Evolutionary conservation across 768 basidiomycete species (phyloP).

Genomic region (Dendrothele bispora): DNA sequence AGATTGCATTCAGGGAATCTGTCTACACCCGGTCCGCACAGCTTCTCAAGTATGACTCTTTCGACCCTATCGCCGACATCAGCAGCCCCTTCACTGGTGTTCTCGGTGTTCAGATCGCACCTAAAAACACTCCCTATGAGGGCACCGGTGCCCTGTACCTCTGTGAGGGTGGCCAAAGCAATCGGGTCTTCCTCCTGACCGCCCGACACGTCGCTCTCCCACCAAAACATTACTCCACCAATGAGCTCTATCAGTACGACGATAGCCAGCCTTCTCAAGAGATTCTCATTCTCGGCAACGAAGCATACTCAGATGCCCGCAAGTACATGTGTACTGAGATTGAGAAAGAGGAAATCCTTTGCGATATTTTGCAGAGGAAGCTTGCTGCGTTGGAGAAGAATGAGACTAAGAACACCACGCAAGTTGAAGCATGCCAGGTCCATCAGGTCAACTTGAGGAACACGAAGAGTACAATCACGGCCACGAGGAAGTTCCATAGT

Average conservation of each 20-base stretch:
- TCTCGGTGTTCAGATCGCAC: constrained; percentile 26
- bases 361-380: constrained; percentile 15
- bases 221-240: constrained; percentile 7
- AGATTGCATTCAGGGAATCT: constrained; percentile 34
- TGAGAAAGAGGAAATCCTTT: neutral
- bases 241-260: constrained; percentile 6
- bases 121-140: constrained; percentile 18
- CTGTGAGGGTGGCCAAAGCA: constrained; percentile 19
- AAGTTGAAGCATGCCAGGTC: constrained; percentile 20
- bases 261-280: constrained; percentile 15
- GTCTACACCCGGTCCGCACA: constrained; percentile 16
- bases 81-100: constrained; percentile 24
- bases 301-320: constrained; percentile 11
- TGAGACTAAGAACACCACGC: neutral
- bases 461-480: constrained; percentile 21
- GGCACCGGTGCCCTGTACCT: constrained; percentile 27
- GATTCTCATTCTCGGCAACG: constrained; percentile 17
- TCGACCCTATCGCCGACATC: constrained; percentile 18
- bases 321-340: constrained; percentile 11
- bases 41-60: constrained; percentile 16
- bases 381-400: constrained; percentile 18
- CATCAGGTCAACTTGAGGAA: constrained; percentile 14
- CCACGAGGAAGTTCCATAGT: constrained; percentile 24
- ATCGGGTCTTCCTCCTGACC: constrained; percentile 22
- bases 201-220: constrained; percentile 24